phyloP scores from a whole-genome alignment of 331 rosid genomes.

The Saraca asoca region DNA sequence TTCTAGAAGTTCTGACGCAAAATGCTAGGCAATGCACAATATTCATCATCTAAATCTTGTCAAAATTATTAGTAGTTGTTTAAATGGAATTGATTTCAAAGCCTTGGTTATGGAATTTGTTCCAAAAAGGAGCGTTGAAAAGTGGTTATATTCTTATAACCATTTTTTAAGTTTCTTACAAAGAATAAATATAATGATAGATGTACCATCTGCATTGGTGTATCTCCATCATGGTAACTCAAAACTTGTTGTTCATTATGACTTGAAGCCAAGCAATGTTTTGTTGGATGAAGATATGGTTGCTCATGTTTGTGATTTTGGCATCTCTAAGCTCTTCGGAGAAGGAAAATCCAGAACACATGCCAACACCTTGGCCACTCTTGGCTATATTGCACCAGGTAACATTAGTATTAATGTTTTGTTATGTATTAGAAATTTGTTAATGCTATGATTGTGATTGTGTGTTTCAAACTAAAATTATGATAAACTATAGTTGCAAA shows the following conservation, averaged over 20 bases:
- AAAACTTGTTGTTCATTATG: slow-evolving; percentile 45
- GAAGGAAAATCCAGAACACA: slow-evolving; percentile 36
- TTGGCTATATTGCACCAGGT: slow-evolving; percentile 63
- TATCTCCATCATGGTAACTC: slow-evolving; percentile 53
- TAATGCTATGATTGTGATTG: too few species aligned
- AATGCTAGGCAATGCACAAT: slow-evolving; percentile 42
- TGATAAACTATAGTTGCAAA: too few species aligned
- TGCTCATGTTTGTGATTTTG: slow-evolving; percentile 55
- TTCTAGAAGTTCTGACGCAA: slow-evolving; percentile 36
- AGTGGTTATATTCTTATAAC: slow-evolving; percentile 36
- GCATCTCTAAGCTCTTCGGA: slow-evolving; percentile 47
- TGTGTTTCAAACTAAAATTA: too few species aligned
- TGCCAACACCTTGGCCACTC: slow-evolving; percentile 47
- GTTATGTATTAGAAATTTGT: not conserved
- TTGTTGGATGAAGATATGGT: slow-evolving; percentile 49
- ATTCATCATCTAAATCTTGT: slow-evolving; percentile 50
- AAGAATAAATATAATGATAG: too few species aligned
- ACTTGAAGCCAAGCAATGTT: slow-evolving; percentile 51
- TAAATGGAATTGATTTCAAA: slow-evolving; percentile 42
- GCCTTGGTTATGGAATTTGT: slow-evolving; percentile 48
- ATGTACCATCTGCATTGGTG: too few species aligned
- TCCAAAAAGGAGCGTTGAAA: slow-evolving; percentile 43
- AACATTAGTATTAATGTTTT: not conserved
- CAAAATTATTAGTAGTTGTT: slow-evolving; percentile 44
- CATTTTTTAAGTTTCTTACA: slow-evolving; percentile 18